phyloP scores from a whole-genome alignment of 345 rosid species.

The Brassica incana region DNA sequence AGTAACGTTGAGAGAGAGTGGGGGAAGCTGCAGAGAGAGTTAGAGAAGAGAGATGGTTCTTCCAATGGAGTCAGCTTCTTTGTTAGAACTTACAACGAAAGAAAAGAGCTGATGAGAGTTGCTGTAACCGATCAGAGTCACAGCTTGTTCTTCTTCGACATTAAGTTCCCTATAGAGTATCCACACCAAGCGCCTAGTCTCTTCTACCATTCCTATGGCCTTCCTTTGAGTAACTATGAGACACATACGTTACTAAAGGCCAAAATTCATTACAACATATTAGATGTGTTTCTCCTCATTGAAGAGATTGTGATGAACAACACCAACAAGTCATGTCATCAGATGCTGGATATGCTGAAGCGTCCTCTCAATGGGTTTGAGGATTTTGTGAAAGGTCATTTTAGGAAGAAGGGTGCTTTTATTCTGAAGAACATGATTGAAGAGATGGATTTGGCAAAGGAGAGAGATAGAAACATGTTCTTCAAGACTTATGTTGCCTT shows the following conservation, averaged over 20 bases:
- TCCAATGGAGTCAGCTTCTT: conserved; percentile 24
- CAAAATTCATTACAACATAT: conserved; percentile 5
- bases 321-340: conserved; percentile 25
- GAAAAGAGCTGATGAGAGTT: conserved; percentile 40
- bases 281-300: conserved; percentile 33
- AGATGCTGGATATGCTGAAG: conserved; percentile 30
- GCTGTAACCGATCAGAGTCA: conserved; percentile 25
- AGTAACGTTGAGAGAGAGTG: conserved; percentile 2
- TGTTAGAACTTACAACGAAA: conserved; percentile 14
- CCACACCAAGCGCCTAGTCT: conserved; percentile 29
- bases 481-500: conserved; percentile 33
- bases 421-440: conserved; percentile 25
- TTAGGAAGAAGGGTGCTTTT: conserved; percentile 23
- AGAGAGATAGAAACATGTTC: conserved; percentile 24
- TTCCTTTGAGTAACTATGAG: conserved; percentile 19
- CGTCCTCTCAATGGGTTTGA: conserved; percentile 25
- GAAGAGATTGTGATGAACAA: conserved; percentile 30
- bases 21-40: not conserved
- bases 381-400: conserved; percentile 33
- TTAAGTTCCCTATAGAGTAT: conserved; percentile 26
- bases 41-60: conserved; percentile 9
- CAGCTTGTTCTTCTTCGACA: conserved; percentile 33
- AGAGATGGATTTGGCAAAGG: conserved; percentile 27
- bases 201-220: conserved; percentile 25
- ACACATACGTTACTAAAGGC: not conserved